These are phyloP conservation scores for Loxodes magnus DNA, from an alignment of 73 alveolate genomes.

Conservation along the genomic window DNA sequence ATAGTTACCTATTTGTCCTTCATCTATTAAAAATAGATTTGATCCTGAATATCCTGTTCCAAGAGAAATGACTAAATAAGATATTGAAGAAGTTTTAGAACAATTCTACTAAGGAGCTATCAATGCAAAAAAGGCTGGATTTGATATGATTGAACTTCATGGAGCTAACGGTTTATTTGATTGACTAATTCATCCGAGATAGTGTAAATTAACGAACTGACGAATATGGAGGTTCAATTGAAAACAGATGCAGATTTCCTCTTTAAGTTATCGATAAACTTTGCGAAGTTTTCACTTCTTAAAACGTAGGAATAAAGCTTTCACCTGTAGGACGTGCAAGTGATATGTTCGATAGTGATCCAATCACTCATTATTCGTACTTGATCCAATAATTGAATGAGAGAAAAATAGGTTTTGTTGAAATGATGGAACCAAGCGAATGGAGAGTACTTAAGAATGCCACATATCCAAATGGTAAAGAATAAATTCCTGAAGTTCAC, in stretches of 20 bases:
- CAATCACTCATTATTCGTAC: constrained; percentile 4
- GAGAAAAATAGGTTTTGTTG: constrained; percentile 34
- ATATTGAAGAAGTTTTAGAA: constrained; percentile 31
- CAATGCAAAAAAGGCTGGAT: constrained; percentile 66
- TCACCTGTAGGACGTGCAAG: background rate
- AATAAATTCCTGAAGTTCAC: constrained; percentile 28
- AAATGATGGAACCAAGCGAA: constrained; percentile 18
- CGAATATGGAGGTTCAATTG: constrained; percentile 63
- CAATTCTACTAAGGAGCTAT: constrained; percentile 45
- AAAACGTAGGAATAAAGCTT: no score
- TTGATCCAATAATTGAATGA: constrained; percentile 24
- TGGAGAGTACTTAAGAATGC: no score
- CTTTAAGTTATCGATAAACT: constrained; percentile 42
- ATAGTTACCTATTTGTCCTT: background rate
- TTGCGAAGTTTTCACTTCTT: constrained; percentile 46
- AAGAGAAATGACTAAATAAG: constrained; percentile 17
- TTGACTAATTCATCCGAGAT: constrained; percentile 37
- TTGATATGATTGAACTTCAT: constrained; percentile 64
- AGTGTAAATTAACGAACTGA: constrained; percentile 50
- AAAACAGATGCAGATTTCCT: no score
- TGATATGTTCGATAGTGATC: no score
- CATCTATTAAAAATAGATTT: background rate
- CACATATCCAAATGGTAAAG: constrained; percentile 18
- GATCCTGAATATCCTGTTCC: constrained; percentile 17
- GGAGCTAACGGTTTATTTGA: constrained; percentile 47